Evolutionary conservation across 345 rosid genomes (phyloP).

Genomic region (Crucihimalaya himalaica): DNA sequence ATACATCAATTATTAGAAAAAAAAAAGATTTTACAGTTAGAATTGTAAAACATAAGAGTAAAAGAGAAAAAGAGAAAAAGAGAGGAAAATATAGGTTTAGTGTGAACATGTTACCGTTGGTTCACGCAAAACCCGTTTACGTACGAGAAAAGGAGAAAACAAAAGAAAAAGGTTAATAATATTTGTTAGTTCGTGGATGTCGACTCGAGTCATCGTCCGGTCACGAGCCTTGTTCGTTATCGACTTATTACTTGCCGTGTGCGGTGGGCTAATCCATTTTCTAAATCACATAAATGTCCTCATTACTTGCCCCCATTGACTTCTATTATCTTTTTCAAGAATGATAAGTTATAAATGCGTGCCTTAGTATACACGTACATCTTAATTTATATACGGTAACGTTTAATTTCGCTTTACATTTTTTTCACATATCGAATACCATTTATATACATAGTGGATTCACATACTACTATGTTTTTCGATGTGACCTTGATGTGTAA

Average conservation of each 20-base stretch:
- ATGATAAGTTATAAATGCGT: neutral
- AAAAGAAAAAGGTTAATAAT: neutral
- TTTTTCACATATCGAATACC: neutral
- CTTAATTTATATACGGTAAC: neutral
- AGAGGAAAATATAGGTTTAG: neutral
- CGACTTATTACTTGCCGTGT: neutral
- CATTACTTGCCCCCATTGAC: neutral
- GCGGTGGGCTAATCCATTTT: neutral
- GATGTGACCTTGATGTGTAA: neutral
- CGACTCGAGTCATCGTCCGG: neutral
- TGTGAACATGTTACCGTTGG: neutral
- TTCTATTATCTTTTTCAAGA: neutral
- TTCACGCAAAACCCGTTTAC: neutral
- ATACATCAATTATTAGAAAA: too few species aligned
- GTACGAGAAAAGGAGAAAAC: neutral
- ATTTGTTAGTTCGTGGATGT: neutral
- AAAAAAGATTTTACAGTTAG: too few species aligned
- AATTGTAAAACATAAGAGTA: too few species aligned
- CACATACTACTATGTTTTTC: neutral
- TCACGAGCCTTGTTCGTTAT: constrained; percentile 13
- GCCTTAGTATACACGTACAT: neutral
- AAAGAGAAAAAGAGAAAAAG: too few species aligned
- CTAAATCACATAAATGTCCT: neutral
- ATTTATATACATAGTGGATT: neutral
- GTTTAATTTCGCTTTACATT: neutral